Conservation (phyloP, 495 filamentous ascomycete genomes). For the Hypoxylon subgilvum region DNA sequence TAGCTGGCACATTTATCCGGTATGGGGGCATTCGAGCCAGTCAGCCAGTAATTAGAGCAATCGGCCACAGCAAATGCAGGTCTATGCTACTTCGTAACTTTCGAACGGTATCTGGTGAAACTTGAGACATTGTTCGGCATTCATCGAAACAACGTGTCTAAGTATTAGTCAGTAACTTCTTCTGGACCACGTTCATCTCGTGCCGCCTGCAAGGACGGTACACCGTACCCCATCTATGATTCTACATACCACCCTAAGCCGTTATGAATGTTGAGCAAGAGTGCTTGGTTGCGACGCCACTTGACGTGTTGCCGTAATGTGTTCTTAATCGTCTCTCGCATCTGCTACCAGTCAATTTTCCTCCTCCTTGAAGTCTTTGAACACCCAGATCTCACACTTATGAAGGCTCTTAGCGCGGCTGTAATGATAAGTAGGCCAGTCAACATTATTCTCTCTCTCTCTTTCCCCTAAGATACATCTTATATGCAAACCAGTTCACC, state of each 20-base stretch:
- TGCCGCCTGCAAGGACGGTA: slow-evolving; percentile 14
- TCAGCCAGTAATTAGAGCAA: no score
- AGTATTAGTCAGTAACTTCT: slow-evolving; percentile 8
- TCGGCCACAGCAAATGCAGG: slow-evolving; percentile 10
- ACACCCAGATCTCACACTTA: slow-evolving; percentile 28
- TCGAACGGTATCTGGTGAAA: slow-evolving; percentile 9
- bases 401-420: slow-evolving; percentile 29
- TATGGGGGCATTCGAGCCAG: background rate
- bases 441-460: no score
- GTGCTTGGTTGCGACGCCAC: slow-evolving; percentile 21
- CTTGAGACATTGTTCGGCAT: slow-evolving; percentile 28
- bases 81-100: no score
- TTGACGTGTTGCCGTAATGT: slow-evolving; percentile 19
- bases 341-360: slow-evolving; percentile 4
- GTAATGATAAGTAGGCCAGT: slow-evolving; percentile 6
- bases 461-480: background rate
- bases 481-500: background rate
- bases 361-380: slow-evolving; percentile 26
- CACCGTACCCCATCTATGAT: slow-evolving; percentile 18
- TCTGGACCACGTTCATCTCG: slow-evolving; percentile 15
- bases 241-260: no score
- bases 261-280: slow-evolving; percentile 11
- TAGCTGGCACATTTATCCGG: slow-evolving; percentile 33
- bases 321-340: slow-evolving; percentile 11
- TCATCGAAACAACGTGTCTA: slow-evolving; percentile 13